phyloP scores from a whole-genome alignment of 1,139 yeast genomes.

The Blastobotrys illinoisensis region DNA sequence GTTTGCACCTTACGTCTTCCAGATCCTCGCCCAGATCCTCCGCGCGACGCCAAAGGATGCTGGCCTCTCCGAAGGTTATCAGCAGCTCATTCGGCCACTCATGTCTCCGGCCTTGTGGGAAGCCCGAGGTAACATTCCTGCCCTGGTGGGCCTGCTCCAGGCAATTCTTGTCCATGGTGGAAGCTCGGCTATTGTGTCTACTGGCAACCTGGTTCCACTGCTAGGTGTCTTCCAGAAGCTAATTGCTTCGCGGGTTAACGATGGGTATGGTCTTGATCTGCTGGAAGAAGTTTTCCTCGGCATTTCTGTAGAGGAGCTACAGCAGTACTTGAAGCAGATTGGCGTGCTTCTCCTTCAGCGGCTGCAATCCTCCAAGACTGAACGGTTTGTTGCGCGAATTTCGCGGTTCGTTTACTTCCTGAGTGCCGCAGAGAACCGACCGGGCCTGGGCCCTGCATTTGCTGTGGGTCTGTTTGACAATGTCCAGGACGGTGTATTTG shows the following conservation, averaged over 20 bases:
- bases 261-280: constrained; percentile 76
- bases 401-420: constrained; percentile 61
- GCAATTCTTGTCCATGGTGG: constrained; percentile 67
- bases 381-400: constrained; percentile 60
- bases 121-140: constrained; percentile 86
- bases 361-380: constrained; percentile 75
- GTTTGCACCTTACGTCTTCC: constrained; percentile 89
- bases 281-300: constrained; percentile 61
- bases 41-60: constrained; percentile 51
- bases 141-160: constrained; percentile 72
- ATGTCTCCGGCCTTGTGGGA: constrained; percentile 92
- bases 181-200: constrained; percentile 32
- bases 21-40: constrained; percentile 71
- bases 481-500: constrained; percentile 59
- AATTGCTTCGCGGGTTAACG: constrained; percentile 78
- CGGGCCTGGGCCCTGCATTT: constrained; percentile 44
- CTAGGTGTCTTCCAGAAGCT: constrained; percentile 96
- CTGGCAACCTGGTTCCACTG: constrained; percentile 57
- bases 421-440: constrained; percentile 41
- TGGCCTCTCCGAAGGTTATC: constrained; percentile 57
- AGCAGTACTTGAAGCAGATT: constrained; percentile 62
- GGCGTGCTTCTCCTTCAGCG: constrained; percentile 74
- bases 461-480: constrained; percentile 53
- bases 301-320: constrained; percentile 47
- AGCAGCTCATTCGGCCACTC: constrained; percentile 68